Percentiles rank a stretch among this genome's conserved stretches.
Conservation (phyloP, 2,329 filamentous ascomycete genomes). For the Delphinella strobiligena region DNA sequence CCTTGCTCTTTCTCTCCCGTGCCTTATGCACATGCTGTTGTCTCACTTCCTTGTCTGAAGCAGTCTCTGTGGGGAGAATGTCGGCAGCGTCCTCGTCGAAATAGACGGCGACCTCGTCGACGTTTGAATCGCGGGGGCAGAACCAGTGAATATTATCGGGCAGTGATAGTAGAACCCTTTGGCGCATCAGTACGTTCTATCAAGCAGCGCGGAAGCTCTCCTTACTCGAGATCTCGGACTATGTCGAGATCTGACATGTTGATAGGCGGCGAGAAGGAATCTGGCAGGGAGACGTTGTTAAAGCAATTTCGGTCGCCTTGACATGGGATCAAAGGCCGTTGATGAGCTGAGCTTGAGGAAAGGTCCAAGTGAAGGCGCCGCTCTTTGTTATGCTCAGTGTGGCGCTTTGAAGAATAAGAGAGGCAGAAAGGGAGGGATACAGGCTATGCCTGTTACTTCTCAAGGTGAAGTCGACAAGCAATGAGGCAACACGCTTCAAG, state of each 20-base stretch:
- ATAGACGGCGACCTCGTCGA: slow-evolving; percentile 24
- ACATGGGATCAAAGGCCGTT: no score
- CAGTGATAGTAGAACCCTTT: slow-evolving; percentile 15
- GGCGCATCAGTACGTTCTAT: neutral
- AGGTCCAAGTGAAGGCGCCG: no score
- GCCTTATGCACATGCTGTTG: slow-evolving; percentile 26
- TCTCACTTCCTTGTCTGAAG: slow-evolving; percentile 13
- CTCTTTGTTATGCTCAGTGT: no score
- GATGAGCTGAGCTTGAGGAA: no score
- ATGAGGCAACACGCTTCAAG: no score
- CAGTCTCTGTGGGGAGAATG: slow-evolving; percentile 13
- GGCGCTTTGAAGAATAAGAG: no score
- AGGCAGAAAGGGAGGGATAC: no score
- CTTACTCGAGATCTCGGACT: slow-evolving; percentile 6
- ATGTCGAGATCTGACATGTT: neutral
- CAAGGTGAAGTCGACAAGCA: no score
- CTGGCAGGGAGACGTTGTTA: no score
- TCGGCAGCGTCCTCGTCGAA: slow-evolving; percentile 33
- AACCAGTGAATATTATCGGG: slow-evolving; percentile 34
- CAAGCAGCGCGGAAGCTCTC: neutral
- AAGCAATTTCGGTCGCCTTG: no score
- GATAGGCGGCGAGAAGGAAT: neutral
- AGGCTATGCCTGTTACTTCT: no score
- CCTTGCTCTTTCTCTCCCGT: slow-evolving; percentile 26
- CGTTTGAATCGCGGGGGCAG: slow-evolving; percentile 29